These are phyloP conservation scores for Aureobasidium melanogenum DNA, from an alignment of 2,329 filamentous ascomycete species.

Conservation along the genomic window DNA sequence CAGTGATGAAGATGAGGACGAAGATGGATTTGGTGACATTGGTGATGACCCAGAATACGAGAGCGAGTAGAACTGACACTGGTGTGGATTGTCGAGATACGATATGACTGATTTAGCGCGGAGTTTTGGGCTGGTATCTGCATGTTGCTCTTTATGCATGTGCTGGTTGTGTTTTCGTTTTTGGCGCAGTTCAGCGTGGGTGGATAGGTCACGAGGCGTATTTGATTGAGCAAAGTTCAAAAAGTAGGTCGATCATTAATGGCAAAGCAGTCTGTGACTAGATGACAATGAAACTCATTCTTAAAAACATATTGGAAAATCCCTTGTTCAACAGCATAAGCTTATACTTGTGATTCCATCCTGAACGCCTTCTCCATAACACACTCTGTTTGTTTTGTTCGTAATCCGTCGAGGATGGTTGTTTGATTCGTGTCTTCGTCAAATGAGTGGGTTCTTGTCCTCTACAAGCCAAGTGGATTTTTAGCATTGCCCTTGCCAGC, in stretches of 20 bases:
- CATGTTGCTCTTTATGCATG: neutral
- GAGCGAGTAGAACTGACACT: neutral
- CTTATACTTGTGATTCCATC: neutral
- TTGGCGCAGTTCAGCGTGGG: neutral
- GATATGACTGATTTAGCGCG: slow-evolving; percentile 10
- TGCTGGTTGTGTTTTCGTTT: neutral
- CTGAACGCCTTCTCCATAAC: neutral
- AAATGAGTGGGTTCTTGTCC: neutral
- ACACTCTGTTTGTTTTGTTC: neutral
- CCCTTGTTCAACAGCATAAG: neutral
- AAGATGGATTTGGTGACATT: slow-evolving; percentile 37
- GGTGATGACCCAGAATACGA: slow-evolving; percentile 21
- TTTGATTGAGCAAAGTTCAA: neutral
- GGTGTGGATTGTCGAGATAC: neutral
- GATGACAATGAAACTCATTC: neutral
- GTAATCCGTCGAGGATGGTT: neutral
- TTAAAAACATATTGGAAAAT: neutral
- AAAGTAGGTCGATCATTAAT: neutral
- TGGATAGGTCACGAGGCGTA: neutral
- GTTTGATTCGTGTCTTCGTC: neutral
- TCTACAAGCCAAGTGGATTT: slow-evolving; percentile 35
- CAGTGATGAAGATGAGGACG: slow-evolving; percentile 30
- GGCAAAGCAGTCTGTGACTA: neutral
- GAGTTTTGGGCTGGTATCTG: neutral
- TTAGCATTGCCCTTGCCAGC: slow-evolving; percentile 27